phyloP scores from a whole-genome alignment of 345 rosid genomes.

The Gossypium rotundifolium region DNA sequence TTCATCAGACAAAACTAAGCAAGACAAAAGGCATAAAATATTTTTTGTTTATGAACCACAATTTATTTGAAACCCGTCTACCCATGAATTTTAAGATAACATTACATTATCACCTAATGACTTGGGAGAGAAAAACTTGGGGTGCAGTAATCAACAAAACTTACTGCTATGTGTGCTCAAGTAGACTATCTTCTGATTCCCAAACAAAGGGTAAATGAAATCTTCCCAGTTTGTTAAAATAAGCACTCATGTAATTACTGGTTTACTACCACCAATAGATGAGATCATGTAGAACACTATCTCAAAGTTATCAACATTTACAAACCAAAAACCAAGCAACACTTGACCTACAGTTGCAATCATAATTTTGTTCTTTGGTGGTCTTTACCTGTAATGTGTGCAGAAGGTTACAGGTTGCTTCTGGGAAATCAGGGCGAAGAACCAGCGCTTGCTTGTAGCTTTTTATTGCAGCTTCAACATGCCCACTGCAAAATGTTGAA shows the following conservation, averaged over 20 bases:
- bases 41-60: not conserved
- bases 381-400: conserved; percentile 77
- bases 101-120: not conserved
- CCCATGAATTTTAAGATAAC: not conserved
- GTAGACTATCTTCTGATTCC: not conserved
- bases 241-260: not conserved
- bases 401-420: conserved; percentile 95
- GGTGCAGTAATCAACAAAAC: not conserved
- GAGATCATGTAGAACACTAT: not conserved
- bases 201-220: not conserved
- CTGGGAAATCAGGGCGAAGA: conserved; percentile 89
- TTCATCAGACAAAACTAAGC: not conserved
- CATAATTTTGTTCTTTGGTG: not conserved
- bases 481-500: conserved; percentile 52
- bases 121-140: not conserved
- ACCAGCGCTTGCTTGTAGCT: conserved; percentile 82
- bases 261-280: not conserved
- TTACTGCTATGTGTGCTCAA: not conserved
- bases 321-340: not conserved
- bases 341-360: not conserved
- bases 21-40: not conserved
- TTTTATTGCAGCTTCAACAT: conserved; percentile 85
- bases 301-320: not conserved
- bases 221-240: not conserved
- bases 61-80: not conserved